phyloP scores from a whole-genome alignment of 352 stramenopile genomes.

The Thraustochytrium sp. region DNA sequence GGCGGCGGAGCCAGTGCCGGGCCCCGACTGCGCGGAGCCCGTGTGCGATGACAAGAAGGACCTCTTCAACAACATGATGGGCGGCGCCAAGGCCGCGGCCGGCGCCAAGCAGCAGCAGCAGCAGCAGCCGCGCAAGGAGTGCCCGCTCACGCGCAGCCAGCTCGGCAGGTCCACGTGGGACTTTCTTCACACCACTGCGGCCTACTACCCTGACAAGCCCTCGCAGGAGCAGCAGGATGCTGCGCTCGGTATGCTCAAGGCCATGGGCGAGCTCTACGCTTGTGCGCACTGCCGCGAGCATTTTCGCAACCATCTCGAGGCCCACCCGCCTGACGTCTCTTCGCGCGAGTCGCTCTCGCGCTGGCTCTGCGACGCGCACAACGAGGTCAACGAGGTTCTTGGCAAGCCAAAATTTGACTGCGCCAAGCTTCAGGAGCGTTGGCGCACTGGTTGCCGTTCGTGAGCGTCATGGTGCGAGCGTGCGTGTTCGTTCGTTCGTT shows the following conservation, averaged over 20 bases:
- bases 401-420: constrained; percentile 87
- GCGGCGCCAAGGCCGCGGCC: background rate
- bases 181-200: constrained; percentile 83
- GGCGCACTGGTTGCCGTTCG: constrained; percentile 58
- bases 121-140: constrained; percentile 52
- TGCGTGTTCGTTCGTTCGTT: too few relatives aligned
- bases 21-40: constrained; percentile 36
- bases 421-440: constrained; percentile 84
- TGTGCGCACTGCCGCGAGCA: constrained; percentile 86
- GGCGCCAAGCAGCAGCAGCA: constrained; percentile 11
- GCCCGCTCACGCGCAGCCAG: constrained; percentile 72
- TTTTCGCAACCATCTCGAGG: constrained; percentile 86
- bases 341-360: constrained; percentile 79
- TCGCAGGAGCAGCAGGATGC: constrained; percentile 76
- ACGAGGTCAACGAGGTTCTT: constrained; percentile 94
- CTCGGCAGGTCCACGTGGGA: constrained; percentile 75
- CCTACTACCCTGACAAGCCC: constrained; percentile 93
- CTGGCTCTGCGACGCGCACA: constrained; percentile 96
- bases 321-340: constrained; percentile 66
- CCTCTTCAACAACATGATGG: constrained; percentile 35
- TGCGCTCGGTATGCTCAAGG: constrained; percentile 78
- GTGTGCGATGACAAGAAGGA: constrained; percentile 43
- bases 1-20: background rate
- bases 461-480: too few relatives aligned
- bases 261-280: constrained; percentile 82